These are phyloP conservation scores for Colletotrichum viniferum DNA, from an alignment of 2,329 filamentous ascomycete genomes.

Conservation along the genomic window DNA sequence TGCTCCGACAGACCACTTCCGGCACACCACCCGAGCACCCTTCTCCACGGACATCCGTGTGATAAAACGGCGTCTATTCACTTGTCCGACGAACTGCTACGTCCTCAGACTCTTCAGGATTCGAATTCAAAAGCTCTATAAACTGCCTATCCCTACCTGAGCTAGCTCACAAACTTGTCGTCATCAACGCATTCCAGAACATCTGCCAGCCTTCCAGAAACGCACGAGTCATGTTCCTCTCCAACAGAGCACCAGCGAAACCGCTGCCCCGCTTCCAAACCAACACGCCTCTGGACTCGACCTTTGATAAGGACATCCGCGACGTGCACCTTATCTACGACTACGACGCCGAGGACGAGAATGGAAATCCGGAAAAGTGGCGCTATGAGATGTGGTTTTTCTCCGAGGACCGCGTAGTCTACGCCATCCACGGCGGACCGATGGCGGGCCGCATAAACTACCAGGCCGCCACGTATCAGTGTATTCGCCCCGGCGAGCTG, in stretches of 20 bases:
- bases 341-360: constrained; percentile 51
- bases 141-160: neutral
- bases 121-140: neutral
- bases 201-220: neutral
- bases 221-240: constrained; percentile 20
- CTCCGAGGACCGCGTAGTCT: constrained; percentile 57
- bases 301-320: constrained; percentile 55
- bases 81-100: neutral
- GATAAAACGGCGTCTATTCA: neutral
- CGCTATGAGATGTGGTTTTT: constrained; percentile 67
- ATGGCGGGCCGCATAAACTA: constrained; percentile 61
- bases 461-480: constrained; percentile 60
- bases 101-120: neutral
- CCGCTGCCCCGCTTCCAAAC: constrained; percentile 21
- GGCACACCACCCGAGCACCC: neutral
- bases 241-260: constrained; percentile 3
- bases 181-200: neutral
- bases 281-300: constrained; percentile 23
- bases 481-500: constrained; percentile 59
- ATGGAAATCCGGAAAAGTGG: constrained; percentile 61
- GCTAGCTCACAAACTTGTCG: neutral
- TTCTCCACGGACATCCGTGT: constrained; percentile 13
- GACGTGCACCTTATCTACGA: constrained; percentile 63
- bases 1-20: constrained; percentile 9
- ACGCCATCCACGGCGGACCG: constrained; percentile 63